Percentiles rank a stretch among this genome's conserved stretches.
phyloP scores from a whole-genome alignment of 1,284 basidiomycete species.

The Schizophyllum commune region DNA sequence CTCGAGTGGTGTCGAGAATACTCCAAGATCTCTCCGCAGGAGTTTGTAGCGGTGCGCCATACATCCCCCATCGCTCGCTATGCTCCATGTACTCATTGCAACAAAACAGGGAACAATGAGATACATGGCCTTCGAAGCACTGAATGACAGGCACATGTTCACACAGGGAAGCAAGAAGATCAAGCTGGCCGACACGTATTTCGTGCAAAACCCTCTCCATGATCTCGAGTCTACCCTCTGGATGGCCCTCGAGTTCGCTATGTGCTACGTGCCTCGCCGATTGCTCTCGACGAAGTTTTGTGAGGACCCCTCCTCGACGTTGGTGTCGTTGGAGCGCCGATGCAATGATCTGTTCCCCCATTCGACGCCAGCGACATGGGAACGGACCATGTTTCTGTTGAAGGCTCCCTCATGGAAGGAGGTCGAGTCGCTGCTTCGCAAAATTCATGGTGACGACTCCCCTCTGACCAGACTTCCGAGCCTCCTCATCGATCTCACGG shows the following conservation, averaged over 20 bases:
- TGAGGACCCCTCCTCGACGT: not conserved
- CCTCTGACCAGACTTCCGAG: too few relatives aligned
- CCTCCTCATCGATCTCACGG: too few relatives aligned
- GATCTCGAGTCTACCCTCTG: not conserved
- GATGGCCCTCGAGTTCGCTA: not conserved
- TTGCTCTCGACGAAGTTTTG: not conserved
- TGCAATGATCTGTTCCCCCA: too few relatives aligned
- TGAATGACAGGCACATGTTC: not conserved
- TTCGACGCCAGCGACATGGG: too few relatives aligned
- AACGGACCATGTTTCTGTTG: too few relatives aligned
- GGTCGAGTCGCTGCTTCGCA: too few relatives aligned
- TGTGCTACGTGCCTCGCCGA: not conserved
- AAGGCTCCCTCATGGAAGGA: too few relatives aligned
- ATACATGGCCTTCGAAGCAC: not conserved
- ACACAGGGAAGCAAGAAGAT: not conserved
- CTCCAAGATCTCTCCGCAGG: not conserved
- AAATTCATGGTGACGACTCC: too few relatives aligned
- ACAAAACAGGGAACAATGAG: not conserved
- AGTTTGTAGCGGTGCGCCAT: not conserved
- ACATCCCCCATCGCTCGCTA: not conserved
- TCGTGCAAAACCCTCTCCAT: not conserved
- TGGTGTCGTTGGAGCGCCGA: not conserved
- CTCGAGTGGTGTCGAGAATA: not conserved
- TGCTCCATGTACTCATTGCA: not conserved
- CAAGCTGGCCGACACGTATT: not conserved